These are phyloP conservation scores for Medicago truncatula DNA, from an alignment of 306 rosid species.

Conservation along the genomic window MtrunA17r5.0-ANR NC_053042.1:4447001-4447500, in stretches of 20 bases:
- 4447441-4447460: constrained; percentile 99
- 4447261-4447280: constrained; percentile 92
- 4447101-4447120: constrained; percentile 94
- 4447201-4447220: constrained; percentile 88
- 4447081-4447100: constrained; percentile 59
- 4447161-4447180: constrained; percentile 98
- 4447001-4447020: constrained; percentile 27
- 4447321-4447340: constrained; percentile 19
- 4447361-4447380: constrained; percentile 52
- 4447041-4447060: constrained; percentile 17
- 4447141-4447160: constrained; percentile 98
- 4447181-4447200: constrained; percentile 94
- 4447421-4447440: constrained; percentile 98
- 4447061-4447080: constrained; percentile 36
- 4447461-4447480: constrained; percentile 40
- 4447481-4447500: constrained; percentile 6
- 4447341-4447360: constrained; percentile 26
- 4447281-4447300: constrained; percentile 75
- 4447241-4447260: constrained; percentile 92
- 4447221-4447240: constrained; percentile 78
- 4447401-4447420: constrained; percentile 97
- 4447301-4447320: constrained; percentile 36
- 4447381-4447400: constrained; percentile 97
- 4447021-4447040: constrained; percentile 29
- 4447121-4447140: constrained; percentile 95